Evolutionary conservation across 306 rosid species (phyloP), one percentile per base, ranked within the genome.

Genomic region (Abrus precatorius): DNA sequence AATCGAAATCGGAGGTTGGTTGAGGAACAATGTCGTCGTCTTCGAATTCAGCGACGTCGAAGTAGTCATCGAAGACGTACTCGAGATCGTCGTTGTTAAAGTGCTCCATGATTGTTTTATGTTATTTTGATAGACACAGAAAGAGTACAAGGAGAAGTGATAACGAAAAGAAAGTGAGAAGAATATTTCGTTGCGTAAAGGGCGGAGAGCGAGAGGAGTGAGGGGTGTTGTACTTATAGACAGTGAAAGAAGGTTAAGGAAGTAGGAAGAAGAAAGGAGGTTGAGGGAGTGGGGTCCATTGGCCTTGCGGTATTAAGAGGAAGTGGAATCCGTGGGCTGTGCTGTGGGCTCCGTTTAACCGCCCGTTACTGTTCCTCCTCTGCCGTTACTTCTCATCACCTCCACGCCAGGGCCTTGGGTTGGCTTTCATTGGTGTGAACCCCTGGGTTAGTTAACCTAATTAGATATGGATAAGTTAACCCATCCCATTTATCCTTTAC

Each of bases 81-180:
- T 90, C 93, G 48, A 92, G 95, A 72, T 92, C 97, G 20, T 86
- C 95, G 87, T 91, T 85, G 69, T 75, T 81, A 72, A 92, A 91
- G 7, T 87, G 90, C 57, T 85, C 93, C 98, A 95, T 94, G 44
- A 12, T 9, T 5, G 45, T 10, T 33, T 20, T 9, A 7, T 8
- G 1, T 48, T 48, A 38, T 3, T 28, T 49, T 49, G n/a, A 20
- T 20, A 44, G 7, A 44, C 7, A 44, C 3, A 44, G 48, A 44
- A 5, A 7, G 7, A 44, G 9, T 44, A 5, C 1, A 44, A 8
- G 9, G 48, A 44, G 7, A 3, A 44, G 2, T 20, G 20, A 38
- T 40, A 9, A 9, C 50, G n/a, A 3, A n/a, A 6, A 0, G 49
- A 40, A 28, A 62, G 20, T 7, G 34, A 27, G 41, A 63, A 5